Percentiles rank a stretch among this genome's conserved stretches.
Evolutionary conservation across 306 rosid genomes (phyloP).

Genomic region (Quercus variabilis): DNA sequence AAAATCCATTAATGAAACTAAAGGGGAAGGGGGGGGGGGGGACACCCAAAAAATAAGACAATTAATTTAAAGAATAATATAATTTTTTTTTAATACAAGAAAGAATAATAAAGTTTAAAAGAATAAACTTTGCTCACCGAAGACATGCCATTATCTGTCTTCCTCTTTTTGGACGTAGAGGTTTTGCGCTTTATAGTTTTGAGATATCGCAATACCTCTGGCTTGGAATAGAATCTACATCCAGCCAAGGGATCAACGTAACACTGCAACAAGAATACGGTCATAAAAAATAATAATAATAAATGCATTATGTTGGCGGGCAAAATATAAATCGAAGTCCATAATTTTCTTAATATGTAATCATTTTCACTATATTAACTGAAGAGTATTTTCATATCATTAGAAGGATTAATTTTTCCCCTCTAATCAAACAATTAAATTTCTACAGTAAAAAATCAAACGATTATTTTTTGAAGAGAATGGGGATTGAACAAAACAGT

Average conservation of each 20-base stretch:
- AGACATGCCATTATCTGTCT: slow-evolving; percentile 16
- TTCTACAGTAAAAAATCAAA: too few relatives aligned
- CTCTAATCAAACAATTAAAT: too few relatives aligned
- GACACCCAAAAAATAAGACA: not conserved
- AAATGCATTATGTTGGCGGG: slow-evolving; percentile 3
- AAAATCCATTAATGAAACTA: not conserved
- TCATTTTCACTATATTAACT: not conserved
- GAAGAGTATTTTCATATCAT: too few relatives aligned
- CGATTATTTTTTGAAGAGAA: too few relatives aligned
- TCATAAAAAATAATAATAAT: not conserved
- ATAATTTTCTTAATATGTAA: not conserved
- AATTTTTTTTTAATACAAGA: not conserved
- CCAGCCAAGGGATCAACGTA: slow-evolving; percentile 58
- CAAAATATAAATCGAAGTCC: slow-evolving; percentile 5
- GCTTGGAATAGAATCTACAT: slow-evolving; percentile 78
- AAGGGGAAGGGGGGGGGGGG: not conserved
- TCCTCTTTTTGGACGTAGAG: slow-evolving; percentile 28
- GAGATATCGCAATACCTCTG: slow-evolving; percentile 74
- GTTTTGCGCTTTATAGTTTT: slow-evolving; percentile 35
- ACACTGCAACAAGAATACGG: slow-evolving; percentile 50
- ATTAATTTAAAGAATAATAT: slow-evolving; percentile 3
- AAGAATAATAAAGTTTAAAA: slow-evolving; percentile 2
- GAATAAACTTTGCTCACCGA: slow-evolving; percentile 52
- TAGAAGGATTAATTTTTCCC: too few relatives aligned
- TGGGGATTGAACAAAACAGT: too few relatives aligned